phyloP scores from a whole-genome alignment of 2,329 filamentous ascomycete genomes.

The Berkeleyomyces rouxiae region DNA sequence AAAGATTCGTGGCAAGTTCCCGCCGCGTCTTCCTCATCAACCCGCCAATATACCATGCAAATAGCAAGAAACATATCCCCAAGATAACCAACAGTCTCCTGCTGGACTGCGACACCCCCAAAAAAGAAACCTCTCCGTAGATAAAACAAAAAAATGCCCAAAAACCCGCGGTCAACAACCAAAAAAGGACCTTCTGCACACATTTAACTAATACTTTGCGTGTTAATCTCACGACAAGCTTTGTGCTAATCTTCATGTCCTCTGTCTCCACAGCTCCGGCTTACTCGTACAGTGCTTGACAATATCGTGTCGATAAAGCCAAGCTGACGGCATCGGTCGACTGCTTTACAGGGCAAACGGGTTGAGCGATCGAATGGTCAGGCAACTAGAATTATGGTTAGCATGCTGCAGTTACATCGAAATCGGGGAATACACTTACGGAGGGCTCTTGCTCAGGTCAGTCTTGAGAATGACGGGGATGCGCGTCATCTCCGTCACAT shows the following conservation, averaged over 20 bases:
- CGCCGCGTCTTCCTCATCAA: not conserved
- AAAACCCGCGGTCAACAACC: not conserved
- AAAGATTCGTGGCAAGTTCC: not conserved
- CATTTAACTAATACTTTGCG: not conserved
- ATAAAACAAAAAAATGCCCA: not conserved
- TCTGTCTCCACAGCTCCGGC: not conserved
- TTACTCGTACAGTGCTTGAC: constrained; percentile 12
- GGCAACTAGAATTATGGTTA: constrained; percentile 41
- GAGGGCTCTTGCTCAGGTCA: constrained; percentile 94
- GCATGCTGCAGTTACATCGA: constrained; percentile 15
- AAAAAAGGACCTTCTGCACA: not conserved
- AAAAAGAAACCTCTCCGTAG: not conserved
- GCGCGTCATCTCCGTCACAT: constrained; percentile 92
- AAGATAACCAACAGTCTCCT: not conserved
- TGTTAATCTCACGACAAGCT: not conserved
- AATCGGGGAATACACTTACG: constrained; percentile 49
- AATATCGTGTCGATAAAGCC: not conserved
- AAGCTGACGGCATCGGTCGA: not conserved
- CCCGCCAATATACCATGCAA: not conserved
- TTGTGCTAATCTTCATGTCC: not conserved
- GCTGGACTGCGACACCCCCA: not conserved
- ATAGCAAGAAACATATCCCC: not conserved
- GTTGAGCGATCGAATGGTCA: constrained; percentile 72
- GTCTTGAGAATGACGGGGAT: constrained; percentile 98
- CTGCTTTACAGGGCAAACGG: constrained; percentile 46